Evolutionary conservation across 306 rosid species (phyloP).

Genomic region (Alnus rubra): DNA sequence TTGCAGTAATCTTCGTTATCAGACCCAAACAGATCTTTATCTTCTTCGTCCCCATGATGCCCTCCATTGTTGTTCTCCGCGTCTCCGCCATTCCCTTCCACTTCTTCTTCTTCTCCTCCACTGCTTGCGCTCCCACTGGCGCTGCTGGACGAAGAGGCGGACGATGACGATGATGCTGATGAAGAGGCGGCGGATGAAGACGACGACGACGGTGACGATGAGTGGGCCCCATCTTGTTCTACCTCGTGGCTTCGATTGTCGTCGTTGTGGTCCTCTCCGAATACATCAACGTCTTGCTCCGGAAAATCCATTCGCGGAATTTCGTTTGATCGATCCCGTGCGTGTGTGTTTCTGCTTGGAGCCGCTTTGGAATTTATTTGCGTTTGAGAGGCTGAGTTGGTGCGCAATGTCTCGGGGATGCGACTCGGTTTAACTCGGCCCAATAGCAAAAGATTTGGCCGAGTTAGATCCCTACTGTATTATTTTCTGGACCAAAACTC

Average conservation of each 20-base stretch:
- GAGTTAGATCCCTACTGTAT: no score
- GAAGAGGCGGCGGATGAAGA: slow-evolving; percentile 25
- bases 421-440: background rate
- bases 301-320: slow-evolving; percentile 51
- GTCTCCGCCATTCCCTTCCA: slow-evolving; percentile 50
- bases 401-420: background rate
- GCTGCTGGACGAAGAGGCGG: slow-evolving; percentile 67
- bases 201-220: slow-evolving; percentile 61
- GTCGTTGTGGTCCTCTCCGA: slow-evolving; percentile 62
- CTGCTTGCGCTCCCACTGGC: slow-evolving; percentile 42
- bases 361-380: background rate
- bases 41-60: slow-evolving; percentile 39
- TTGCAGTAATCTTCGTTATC: slow-evolving; percentile 84
- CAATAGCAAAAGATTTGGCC: no score
- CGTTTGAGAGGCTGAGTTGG: background rate
- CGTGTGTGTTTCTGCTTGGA: background rate
- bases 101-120: slow-evolving; percentile 43
- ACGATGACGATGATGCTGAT: slow-evolving; percentile 58
- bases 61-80: slow-evolving; percentile 34
- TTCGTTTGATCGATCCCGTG: background rate
- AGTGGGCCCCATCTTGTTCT: slow-evolving; percentile 53
- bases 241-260: slow-evolving; percentile 25
- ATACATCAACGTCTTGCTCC: slow-evolving; percentile 64
- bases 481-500: no score
- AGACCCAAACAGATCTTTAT: slow-evolving; percentile 81